Evolutionary conservation across 345 rosid species (phyloP).

Genomic region (Euphorbia lathyris): DNA sequence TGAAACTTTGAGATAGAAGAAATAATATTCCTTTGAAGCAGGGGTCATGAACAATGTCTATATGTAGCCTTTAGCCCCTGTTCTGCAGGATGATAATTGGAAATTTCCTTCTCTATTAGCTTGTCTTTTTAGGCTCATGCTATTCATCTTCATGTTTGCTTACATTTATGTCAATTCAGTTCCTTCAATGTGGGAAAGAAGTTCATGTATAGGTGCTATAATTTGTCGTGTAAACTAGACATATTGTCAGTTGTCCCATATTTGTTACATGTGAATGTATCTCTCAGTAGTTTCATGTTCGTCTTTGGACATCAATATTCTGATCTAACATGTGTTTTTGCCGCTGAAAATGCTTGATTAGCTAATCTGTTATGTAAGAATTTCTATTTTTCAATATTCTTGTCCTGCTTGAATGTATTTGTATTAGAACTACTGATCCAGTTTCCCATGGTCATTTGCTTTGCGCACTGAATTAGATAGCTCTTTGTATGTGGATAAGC

Average conservation of each 20-base stretch:
- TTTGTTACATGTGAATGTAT: constrained; percentile 3
- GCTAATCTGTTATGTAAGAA: background rate
- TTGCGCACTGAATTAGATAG: background rate
- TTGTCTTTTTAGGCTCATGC: background rate
- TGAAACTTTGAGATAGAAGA: background rate
- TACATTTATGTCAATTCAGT: background rate
- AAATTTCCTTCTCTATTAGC: background rate
- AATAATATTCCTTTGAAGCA: background rate
- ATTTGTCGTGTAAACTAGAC: no score
- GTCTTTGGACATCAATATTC: background rate
- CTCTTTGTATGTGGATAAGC: no score
- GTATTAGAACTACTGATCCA: background rate
- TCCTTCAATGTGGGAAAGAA: no score
- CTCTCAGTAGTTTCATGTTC: background rate
- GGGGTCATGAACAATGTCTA: background rate
- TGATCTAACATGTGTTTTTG: background rate
- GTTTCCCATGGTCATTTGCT: background rate
- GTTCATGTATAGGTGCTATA: no score
- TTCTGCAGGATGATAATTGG: background rate
- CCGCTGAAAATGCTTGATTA: background rate
- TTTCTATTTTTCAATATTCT: no score
- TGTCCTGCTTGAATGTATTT: background rate
- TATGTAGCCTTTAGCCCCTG: background rate
- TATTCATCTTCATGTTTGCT: background rate
- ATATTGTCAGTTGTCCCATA: background rate